Conservation (phyloP, 164 flowering plant species). For the Taxillus chinensis region DNA sequence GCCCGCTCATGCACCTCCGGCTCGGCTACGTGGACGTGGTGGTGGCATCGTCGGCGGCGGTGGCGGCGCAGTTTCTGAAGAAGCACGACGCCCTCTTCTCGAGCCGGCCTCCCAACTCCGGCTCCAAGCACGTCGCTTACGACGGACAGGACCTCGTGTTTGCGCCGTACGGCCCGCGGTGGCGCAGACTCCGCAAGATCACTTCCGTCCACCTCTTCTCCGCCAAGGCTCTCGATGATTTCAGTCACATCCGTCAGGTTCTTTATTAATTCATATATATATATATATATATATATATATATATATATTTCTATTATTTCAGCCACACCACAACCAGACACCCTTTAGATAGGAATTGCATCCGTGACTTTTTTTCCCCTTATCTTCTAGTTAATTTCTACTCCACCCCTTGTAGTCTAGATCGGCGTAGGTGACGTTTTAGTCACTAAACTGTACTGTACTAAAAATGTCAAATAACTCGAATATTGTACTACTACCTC, state of each 20-base stretch:
- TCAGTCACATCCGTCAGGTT: conserved; percentile 60
- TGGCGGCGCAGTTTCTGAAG: conserved; percentile 64
- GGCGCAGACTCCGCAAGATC: conserved; percentile 79
- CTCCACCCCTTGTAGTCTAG: too few relatives aligned
- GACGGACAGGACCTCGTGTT: conserved; percentile 79
- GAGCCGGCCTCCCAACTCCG: conserved; percentile 68
- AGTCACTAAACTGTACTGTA: too few relatives aligned
- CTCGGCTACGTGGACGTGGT: conserved; percentile 69
- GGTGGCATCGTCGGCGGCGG: conserved; percentile 65
- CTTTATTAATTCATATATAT: too few relatives aligned
- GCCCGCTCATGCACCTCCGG: conserved; percentile 67
- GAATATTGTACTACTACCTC: too few relatives aligned
- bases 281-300: too few relatives aligned
- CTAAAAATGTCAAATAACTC: too few relatives aligned
- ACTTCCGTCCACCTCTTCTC: conserved; percentile 74
- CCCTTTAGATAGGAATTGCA: too few relatives aligned
- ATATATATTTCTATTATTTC: too few relatives aligned
- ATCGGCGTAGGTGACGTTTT: too few relatives aligned
- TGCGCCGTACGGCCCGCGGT: conserved; percentile 75
- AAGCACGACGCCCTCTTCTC: conserved; percentile 68
- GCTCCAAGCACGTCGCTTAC: conserved; percentile 70
- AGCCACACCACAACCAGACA: too few relatives aligned
- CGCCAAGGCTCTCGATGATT: conserved; percentile 65
- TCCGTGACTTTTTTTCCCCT: too few relatives aligned
- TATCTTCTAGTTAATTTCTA: too few relatives aligned